Evolutionary conservation across 148 eudicot species (phyloP).

Genomic region (Salicornia ramosissima): DNA sequence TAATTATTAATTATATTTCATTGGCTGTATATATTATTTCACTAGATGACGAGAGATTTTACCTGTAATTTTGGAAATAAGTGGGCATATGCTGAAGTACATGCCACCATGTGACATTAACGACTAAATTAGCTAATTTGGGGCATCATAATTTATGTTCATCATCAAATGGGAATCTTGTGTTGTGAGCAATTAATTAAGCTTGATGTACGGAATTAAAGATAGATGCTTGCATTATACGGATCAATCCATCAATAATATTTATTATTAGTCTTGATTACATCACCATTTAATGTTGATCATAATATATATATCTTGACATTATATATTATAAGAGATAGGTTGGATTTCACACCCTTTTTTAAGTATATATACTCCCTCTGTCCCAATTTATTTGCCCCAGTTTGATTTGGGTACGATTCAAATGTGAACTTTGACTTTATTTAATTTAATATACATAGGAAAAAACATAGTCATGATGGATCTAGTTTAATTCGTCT

Average conservation of each 20-base stretch:
- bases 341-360: neutral
- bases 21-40: neutral
- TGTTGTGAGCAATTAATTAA: neutral
- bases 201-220: neutral
- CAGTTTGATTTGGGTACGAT: no score
- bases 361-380: no score
- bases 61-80: conserved; percentile 8
- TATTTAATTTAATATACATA: no score
- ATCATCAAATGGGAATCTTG: neutral
- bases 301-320: neutral
- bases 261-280: conserved; percentile 1
- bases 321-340: neutral
- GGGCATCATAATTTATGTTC: neutral
- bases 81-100: conserved; percentile 1
- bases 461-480: no score
- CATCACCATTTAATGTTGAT: neutral
- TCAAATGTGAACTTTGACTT: no score
- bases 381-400: no score
- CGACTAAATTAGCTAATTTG: neutral
- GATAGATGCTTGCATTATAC: conserved; percentile 5
- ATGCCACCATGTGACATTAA: conserved; percentile 15
- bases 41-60: neutral
- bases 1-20: no score
- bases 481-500: no score
- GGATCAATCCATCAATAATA: no score